Percentiles rank a stretch among this genome's conserved stretches.
Evolutionary conservation across 192 early-diverging fungal genomes (phyloP).

Genomic region (Pilobolus umbonatus): DNA sequence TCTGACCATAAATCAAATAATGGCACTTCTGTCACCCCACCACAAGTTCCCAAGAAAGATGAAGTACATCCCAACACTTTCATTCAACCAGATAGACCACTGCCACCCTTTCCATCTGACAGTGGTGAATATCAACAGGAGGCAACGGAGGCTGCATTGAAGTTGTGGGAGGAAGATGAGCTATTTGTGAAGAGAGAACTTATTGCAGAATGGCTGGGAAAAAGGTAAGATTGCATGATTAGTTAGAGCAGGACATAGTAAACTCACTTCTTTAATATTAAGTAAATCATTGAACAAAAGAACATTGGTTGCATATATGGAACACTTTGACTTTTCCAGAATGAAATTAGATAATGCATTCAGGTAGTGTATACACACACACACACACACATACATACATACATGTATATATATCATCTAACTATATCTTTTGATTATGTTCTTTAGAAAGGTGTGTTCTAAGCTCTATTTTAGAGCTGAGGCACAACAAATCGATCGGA

Average conservation of each 20-base stretch:
- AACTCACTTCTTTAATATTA: neutral
- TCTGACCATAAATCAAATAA: neutral
- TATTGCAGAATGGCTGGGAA: conserved; percentile 48
- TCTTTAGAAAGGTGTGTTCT: conserved; percentile 55
- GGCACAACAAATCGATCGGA: conserved; percentile 88
- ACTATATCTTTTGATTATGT: neutral
- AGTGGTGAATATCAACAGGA: conserved; percentile 3
- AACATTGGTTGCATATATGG: conserved; percentile 66
- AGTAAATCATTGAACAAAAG: conserved; percentile 52
- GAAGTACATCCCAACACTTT: neutral
- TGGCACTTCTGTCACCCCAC: neutral
- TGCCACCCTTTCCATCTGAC: conserved; percentile 9
- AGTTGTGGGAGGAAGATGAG: conserved; percentile 40
- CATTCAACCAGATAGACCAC: neutral
- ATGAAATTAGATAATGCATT: conserved; percentile 76
- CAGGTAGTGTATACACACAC: conserved; percentile 35
- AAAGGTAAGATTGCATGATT: conserved; percentile 25
- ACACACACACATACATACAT: neutral
- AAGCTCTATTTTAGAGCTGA: conserved; percentile 85
- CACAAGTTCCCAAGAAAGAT: conserved; percentile 1
- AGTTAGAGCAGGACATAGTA: neutral
- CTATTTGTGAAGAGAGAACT: conserved; percentile 37
- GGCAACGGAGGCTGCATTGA: conserved; percentile 17
- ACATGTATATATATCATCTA: neutral
- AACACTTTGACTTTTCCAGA: conserved; percentile 69